These are phyloP conservation scores for Aspergillus costaricaensis DNA, from an alignment of 2,329 filamentous ascomycete species.

Conservation along the genomic window DNA sequence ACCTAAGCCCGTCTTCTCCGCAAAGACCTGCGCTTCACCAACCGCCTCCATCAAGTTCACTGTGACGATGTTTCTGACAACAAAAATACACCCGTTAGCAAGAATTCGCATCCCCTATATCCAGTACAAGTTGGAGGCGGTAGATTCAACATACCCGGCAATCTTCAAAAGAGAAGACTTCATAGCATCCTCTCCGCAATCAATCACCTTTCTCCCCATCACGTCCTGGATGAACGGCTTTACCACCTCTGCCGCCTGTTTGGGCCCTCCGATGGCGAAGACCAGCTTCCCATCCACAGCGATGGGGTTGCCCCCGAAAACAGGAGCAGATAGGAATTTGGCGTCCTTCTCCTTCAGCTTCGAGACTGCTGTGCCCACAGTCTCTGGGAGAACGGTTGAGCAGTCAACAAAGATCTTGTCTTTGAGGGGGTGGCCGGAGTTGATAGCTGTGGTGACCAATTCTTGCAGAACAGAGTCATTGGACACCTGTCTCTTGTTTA, in stretches of 20 bases:
- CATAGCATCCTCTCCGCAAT: constrained; percentile 47
- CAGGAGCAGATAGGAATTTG: constrained; percentile 44
- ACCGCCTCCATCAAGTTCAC: constrained; percentile 50
- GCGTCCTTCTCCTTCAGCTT: constrained; percentile 39
- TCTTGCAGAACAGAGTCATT: constrained; percentile 44
- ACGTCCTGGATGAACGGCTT: constrained; percentile 47
- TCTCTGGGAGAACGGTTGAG: constrained; percentile 82
- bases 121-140: background rate
- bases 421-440: constrained; percentile 44
- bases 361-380: constrained; percentile 43
- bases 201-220: constrained; percentile 47
- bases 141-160: constrained; percentile 36
- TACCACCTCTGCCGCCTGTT: constrained; percentile 34
- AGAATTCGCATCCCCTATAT: background rate
- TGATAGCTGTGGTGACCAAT: constrained; percentile 30
- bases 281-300: constrained; percentile 50
- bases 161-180: constrained; percentile 49
- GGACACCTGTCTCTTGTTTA: constrained; percentile 35
- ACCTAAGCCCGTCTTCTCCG: constrained; percentile 49
- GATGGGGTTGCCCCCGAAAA: constrained; percentile 49
- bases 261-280: constrained; percentile 46
- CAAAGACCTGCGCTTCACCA: constrained; percentile 50
- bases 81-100: background rate
- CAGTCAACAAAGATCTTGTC: constrained; percentile 85
- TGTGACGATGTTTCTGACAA: constrained; percentile 43